Conservation (phyloP, 2,329 filamentous ascomycete genomes). For the Exserohilum turcica region DNA sequence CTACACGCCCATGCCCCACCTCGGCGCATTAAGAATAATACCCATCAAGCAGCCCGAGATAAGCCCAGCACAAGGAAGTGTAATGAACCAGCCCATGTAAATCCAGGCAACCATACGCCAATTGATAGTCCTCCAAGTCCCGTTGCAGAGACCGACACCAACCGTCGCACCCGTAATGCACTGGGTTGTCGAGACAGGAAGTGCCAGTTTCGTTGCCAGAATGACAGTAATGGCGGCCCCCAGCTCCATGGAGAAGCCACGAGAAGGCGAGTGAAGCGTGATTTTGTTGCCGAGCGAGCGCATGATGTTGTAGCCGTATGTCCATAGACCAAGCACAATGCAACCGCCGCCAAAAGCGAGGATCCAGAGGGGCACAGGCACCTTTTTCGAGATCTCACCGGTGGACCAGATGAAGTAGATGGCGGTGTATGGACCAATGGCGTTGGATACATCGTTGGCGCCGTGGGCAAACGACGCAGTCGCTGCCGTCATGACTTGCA, state of each 20-base stretch:
- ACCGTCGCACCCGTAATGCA: slow-evolving; percentile 51
- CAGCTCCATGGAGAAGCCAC: slow-evolving; percentile 53
- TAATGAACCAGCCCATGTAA: slow-evolving; percentile 53
- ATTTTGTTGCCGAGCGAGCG: slow-evolving; percentile 65
- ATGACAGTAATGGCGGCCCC: slow-evolving; percentile 65
- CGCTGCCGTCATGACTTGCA: slow-evolving; percentile 60
- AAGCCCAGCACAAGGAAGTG: slow-evolving; percentile 52
- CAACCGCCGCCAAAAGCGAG: slow-evolving; percentile 56
- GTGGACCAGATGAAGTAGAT: slow-evolving; percentile 67
- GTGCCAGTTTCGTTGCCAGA: slow-evolving; percentile 65
- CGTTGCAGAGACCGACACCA: slow-evolving; percentile 42
- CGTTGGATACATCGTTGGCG: slow-evolving; percentile 69
- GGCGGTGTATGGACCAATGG: slow-evolving; percentile 60
- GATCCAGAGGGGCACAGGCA: slow-evolving; percentile 30
- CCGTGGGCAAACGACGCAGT: slow-evolving; percentile 75
- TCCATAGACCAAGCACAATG: slow-evolving; percentile 64
- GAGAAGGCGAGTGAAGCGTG: slow-evolving; percentile 65
- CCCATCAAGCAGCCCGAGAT: slow-evolving; percentile 66
- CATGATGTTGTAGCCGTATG: slow-evolving; percentile 70
- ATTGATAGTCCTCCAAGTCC: slow-evolving; percentile 49
- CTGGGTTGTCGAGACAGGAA: slow-evolving; percentile 63
- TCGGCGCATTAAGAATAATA: slow-evolving; percentile 65
- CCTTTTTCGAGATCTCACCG: slow-evolving; percentile 21
- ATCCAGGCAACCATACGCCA: slow-evolving; percentile 52
- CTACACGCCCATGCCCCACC: slow-evolving; percentile 30